Evolutionary conservation across 2,329 filamentous ascomycete genomes (phyloP).

Genomic region (Colletotrichum cereale): DNA sequence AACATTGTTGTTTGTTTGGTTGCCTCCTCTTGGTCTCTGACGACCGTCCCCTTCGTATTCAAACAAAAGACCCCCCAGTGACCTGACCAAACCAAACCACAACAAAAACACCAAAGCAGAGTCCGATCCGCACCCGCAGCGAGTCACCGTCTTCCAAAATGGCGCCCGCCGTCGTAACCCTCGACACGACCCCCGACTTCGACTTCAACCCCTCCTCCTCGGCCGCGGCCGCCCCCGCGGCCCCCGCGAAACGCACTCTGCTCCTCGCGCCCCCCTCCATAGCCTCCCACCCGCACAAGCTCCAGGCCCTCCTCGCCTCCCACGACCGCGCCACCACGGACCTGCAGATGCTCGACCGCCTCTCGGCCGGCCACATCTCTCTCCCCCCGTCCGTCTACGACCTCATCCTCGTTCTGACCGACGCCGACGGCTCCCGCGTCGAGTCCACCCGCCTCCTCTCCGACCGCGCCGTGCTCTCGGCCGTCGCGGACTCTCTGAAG

Average conservation of each 20-base stretch:
- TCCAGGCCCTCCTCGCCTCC: slow-evolving; percentile 77
- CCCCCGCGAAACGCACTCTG: slow-evolving; percentile 70
- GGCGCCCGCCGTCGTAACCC: slow-evolving; percentile 65
- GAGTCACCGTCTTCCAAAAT: slow-evolving; percentile 50
- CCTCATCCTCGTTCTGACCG: slow-evolving; percentile 84
- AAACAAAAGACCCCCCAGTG: not conserved
- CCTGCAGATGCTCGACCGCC: slow-evolving; percentile 96
- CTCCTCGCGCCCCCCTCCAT: slow-evolving; percentile 92
- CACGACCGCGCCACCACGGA: slow-evolving; percentile 85
- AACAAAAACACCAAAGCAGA: not conserved
- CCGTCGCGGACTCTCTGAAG: slow-evolving; percentile 70
- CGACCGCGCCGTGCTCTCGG: slow-evolving; percentile 73
- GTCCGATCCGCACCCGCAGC: not conserved
- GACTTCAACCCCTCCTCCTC: slow-evolving; percentile 50
- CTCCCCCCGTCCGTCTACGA: slow-evolving; percentile 86
- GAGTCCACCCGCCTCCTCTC: slow-evolving; percentile 78
- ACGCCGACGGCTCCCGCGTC: slow-evolving; percentile 73
- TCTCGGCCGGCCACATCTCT: slow-evolving; percentile 83
- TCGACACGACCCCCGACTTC: slow-evolving; percentile 70
- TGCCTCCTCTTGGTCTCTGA: not conserved
- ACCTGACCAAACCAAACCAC: no score
- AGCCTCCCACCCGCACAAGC: slow-evolving; percentile 83
- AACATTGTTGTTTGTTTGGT: not conserved
- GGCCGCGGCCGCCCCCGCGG: slow-evolving; percentile 44
- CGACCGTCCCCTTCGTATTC: not conserved